Evolutionary conservation across 805 yeast genomes (phyloP).

Genomic region (Starmerella tilneyi): DNA sequence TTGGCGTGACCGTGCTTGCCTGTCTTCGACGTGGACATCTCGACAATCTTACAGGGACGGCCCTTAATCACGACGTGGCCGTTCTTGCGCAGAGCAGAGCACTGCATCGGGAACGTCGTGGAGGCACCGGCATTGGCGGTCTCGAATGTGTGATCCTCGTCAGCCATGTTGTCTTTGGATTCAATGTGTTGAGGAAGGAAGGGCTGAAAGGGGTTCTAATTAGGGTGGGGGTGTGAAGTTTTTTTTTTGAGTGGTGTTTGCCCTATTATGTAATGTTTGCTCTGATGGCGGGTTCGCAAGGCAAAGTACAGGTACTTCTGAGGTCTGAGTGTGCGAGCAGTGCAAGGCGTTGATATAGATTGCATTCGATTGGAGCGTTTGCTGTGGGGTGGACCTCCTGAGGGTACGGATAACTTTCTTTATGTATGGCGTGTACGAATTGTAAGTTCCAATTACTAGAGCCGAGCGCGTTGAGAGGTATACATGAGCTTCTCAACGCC

Average conservation of each 20-base stretch:
- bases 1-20: slow-evolving; percentile 99
- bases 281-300: background rate
- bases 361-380: no score
- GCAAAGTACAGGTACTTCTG: no score
- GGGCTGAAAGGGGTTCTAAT: slow-evolving; percentile 3
- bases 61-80: slow-evolving; percentile 98
- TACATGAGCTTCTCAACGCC: no score
- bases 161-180: slow-evolving; percentile 30
- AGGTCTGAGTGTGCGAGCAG: no score
- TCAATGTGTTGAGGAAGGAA: slow-evolving; percentile 7
- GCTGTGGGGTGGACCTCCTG: no score
- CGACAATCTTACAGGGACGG: slow-evolving; percentile 99
- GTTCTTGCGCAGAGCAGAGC: slow-evolving; percentile 99
- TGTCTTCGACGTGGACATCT: slow-evolving; percentile 99
- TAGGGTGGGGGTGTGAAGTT: slow-evolving; percentile 10
- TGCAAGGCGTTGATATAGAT: no score
- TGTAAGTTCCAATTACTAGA: no score
- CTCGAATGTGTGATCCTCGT: slow-evolving; percentile 72
- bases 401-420: no score
- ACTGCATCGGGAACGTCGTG: slow-evolving; percentile 95
- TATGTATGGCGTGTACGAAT: no score
- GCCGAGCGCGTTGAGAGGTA: no score
- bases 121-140: slow-evolving; percentile 99
- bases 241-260: slow-evolving; percentile 13
- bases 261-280: slow-evolving; percentile 11